These are phyloP conservation scores for Pulveroboletus sp. DNA, from an alignment of 768 basidiomycete genomes.

Conservation along the genomic window DNA sequence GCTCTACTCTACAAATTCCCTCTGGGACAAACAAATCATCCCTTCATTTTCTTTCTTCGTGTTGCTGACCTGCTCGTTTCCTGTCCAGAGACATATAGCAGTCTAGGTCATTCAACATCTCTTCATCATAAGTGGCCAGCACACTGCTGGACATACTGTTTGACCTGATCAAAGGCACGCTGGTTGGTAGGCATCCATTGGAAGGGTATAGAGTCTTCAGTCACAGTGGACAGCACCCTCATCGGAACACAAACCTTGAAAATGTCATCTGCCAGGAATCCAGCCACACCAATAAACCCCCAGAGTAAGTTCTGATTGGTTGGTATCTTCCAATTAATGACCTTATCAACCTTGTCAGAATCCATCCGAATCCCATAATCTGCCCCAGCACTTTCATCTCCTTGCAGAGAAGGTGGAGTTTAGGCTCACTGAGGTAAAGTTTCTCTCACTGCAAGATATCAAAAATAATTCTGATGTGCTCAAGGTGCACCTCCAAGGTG, in stretches of 20 bases:
- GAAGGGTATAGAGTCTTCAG: neutral
- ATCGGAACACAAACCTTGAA: neutral
- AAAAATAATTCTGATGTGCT: constrained; percentile 32
- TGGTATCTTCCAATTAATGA: constrained; percentile 16
- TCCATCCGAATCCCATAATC: constrained; percentile 43
- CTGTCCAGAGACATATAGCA: too few species aligned
- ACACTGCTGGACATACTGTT: neutral
- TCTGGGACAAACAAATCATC: too few species aligned
- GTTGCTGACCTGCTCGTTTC: too few species aligned
- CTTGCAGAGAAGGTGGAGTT: constrained; percentile 31
- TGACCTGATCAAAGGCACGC: neutral
- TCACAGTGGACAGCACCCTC: neutral
- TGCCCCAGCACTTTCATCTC: constrained; percentile 35
- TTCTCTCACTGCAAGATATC: constrained; percentile 31
- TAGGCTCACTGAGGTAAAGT: constrained; percentile 35
- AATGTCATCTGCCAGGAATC: constrained; percentile 1
- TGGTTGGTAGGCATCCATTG: neutral
- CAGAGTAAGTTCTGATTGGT: neutral
- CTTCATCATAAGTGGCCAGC: too few species aligned
- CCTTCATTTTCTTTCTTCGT: too few species aligned
- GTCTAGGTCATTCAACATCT: too few species aligned
- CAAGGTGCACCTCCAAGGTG: constrained; percentile 26
- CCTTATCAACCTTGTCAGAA: too few species aligned
- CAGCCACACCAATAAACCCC: neutral
- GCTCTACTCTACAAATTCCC: too few species aligned